Conservation (phyloP, 805 yeast genomes). For the Martiniozyma abietophila region DNA sequence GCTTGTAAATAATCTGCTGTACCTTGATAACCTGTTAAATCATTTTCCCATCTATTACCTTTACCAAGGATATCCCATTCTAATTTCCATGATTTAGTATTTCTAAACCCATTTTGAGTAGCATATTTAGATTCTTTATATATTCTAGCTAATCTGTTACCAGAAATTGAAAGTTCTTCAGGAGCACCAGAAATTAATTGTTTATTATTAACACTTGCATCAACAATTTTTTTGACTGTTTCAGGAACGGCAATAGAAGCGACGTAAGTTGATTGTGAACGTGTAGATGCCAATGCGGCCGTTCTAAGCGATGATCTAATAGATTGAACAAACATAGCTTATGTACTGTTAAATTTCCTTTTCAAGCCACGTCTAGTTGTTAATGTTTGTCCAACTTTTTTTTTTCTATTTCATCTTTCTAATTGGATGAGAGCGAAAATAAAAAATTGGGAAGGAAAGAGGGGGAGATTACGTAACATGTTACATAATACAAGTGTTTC, state of each 20-base stretch:
- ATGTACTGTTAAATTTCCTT: no score
- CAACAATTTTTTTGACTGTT: constrained; percentile 14
- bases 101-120: constrained; percentile 61
- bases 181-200: constrained; percentile 77
- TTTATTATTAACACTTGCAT: constrained; percentile 25
- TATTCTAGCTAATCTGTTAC: constrained; percentile 59
- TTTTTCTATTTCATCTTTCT: neutral
- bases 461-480: neutral
- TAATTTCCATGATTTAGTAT: constrained; percentile 55
- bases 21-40: constrained; percentile 77
- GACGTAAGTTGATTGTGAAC: constrained; percentile 5
- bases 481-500: neutral
- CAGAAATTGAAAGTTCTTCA: constrained; percentile 41
- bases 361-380: no score
- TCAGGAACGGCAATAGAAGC: constrained; percentile 12
- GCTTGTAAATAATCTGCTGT: constrained; percentile 77
- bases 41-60: constrained; percentile 85
- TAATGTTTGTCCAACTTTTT: neutral
- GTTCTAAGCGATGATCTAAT: constrained; percentile 1
- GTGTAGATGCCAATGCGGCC: constrained; percentile 6
- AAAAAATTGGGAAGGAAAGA: neutral
- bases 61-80: constrained; percentile 78
- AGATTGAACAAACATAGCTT: neutral
- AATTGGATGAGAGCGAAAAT: neutral
- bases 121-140: constrained; percentile 72